A percentile compares a stretch with the other conserved stretches of the same genome.
Evolutionary conservation across 1,284 basidiomycete species (phyloP).

Genomic region (Puccinia polysora): DNA sequence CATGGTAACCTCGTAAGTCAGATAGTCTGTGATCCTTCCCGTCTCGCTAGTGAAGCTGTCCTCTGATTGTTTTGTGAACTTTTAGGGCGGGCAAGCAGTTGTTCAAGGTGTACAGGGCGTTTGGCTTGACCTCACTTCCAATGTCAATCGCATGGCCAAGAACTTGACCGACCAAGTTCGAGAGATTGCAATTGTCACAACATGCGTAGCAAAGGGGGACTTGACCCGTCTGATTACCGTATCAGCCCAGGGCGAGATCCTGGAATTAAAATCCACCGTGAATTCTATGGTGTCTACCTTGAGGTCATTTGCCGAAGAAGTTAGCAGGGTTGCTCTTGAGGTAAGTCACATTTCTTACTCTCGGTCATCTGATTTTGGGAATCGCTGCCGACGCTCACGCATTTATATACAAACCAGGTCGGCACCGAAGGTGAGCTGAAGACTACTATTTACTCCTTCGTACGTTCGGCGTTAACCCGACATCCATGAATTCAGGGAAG

Average conservation of each 20-base stretch:
- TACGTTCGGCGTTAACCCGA: too few species aligned
- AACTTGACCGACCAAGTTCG: constrained; percentile 91
- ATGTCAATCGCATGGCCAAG: constrained; percentile 53
- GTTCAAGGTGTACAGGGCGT: constrained; percentile 53
- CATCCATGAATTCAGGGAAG: too few species aligned
- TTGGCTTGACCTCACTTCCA: constrained; percentile 53
- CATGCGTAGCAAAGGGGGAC: constrained; percentile 67
- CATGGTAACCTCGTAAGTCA: constrained; percentile 41
- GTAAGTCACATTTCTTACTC: constrained; percentile 31
- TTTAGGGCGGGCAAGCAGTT: constrained; percentile 52
- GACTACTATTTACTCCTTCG: constrained; percentile 55
- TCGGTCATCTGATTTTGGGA: constrained; percentile 44
- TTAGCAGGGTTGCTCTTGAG: constrained; percentile 53
- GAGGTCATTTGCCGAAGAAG: constrained; percentile 75
- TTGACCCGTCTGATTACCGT: constrained; percentile 61
- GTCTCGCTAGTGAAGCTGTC: not conserved
- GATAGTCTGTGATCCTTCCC: not conserved
- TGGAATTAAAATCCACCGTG: constrained; percentile 74
- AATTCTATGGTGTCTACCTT: constrained; percentile 86
- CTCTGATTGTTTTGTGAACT: not conserved
- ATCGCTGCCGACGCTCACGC: constrained; percentile 27
- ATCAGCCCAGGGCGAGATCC: constrained; percentile 85
- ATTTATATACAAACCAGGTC: constrained; percentile 55
- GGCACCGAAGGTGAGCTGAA: constrained; percentile 90
- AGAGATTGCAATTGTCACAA: constrained; percentile 82